Evolutionary conservation across 2,329 filamentous ascomycete genomes (phyloP).

Genomic region (Fusarium torreyae): DNA sequence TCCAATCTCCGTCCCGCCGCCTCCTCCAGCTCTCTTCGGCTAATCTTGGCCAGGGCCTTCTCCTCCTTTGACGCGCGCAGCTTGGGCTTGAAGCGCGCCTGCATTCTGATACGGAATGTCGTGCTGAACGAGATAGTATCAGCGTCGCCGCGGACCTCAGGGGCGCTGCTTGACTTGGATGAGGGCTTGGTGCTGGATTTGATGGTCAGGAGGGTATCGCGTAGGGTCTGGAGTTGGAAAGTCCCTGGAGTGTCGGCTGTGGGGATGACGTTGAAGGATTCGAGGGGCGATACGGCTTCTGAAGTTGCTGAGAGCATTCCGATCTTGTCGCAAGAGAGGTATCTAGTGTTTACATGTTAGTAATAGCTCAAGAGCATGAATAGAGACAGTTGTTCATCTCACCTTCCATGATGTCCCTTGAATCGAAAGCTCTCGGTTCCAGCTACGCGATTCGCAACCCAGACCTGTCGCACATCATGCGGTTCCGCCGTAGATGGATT

Average conservation of each 20-base stretch:
- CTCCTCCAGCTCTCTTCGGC: constrained; percentile 85
- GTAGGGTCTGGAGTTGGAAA: constrained; percentile 81
- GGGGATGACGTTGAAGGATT: constrained; percentile 81
- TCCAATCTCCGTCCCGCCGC: constrained; percentile 82
- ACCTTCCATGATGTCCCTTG: constrained; percentile 92
- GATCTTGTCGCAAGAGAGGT: constrained; percentile 87
- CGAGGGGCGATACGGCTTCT: constrained; percentile 86
- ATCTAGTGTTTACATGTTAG: constrained; percentile 66
- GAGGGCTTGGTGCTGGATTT: constrained; percentile 67
- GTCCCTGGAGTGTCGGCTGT: constrained; percentile 76
- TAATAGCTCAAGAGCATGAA: accelerated
- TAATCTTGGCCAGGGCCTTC: constrained; percentile 88
- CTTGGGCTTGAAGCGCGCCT: constrained; percentile 91
- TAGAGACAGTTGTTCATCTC: constrained; percentile 43
- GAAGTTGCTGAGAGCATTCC: constrained; percentile 83
- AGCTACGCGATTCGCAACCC: constrained; percentile 87
- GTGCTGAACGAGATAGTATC: constrained; percentile 77
- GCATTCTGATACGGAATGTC: constrained; percentile 88
- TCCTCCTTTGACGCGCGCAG: constrained; percentile 85
- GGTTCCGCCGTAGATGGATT: constrained; percentile 91
- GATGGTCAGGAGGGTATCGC: constrained; percentile 78
- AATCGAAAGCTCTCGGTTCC: constrained; percentile 88
- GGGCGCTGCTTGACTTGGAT: constrained; percentile 58
- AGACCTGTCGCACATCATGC: constrained; percentile 95
- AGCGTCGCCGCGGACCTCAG: constrained; percentile 84